Conservation (phyloP, 352 stramenopile species). For the Blastocystis sp. region DNA sequence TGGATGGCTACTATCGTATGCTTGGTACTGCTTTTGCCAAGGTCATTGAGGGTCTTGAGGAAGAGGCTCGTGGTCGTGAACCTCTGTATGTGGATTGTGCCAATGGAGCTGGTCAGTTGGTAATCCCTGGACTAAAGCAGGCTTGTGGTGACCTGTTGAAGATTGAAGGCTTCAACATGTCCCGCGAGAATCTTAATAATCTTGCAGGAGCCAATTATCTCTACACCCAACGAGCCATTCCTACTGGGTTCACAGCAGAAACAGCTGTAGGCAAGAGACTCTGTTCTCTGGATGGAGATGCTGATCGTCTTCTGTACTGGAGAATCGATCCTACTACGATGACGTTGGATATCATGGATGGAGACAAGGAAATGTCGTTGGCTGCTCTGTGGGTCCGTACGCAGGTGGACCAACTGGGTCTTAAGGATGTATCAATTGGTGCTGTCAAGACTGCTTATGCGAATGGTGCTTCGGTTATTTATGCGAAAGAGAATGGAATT, state of each 20-base stretch:
- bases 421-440: constrained; percentile 72
- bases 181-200: constrained; percentile 83
- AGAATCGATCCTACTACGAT: constrained; percentile 74
- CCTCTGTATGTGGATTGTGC: constrained; percentile 71
- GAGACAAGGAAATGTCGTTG: constrained; percentile 93
- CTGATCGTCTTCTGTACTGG: constrained; percentile 93
- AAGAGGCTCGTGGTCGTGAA: constrained; percentile 65
- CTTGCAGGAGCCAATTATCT: constrained; percentile 89
- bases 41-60: constrained; percentile 68
- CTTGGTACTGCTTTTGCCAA: constrained; percentile 82
- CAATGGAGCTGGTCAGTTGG: constrained; percentile 65
- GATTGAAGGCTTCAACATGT: constrained; percentile 61
- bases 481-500: constrained; percentile 75
- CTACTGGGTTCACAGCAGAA: constrained; percentile 67
- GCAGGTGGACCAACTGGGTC: constrained; percentile 73
- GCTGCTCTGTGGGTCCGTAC: constrained; percentile 85
- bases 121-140: constrained; percentile 33
- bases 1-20: constrained; percentile 88
- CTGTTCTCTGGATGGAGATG: constrained; percentile 91
- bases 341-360: constrained; percentile 79
- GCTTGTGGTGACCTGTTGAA: constrained; percentile 37
- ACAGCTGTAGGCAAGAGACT: constrained; percentile 65
- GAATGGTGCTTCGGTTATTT: constrained; percentile 86
- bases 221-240: constrained; percentile 82
- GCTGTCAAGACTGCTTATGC: constrained; percentile 97